Percentiles rank a stretch among this genome's conserved stretches.
Conservation (phyloP, 176 grass and related monocot genomes). For the Dactylis glomerata region DNA sequence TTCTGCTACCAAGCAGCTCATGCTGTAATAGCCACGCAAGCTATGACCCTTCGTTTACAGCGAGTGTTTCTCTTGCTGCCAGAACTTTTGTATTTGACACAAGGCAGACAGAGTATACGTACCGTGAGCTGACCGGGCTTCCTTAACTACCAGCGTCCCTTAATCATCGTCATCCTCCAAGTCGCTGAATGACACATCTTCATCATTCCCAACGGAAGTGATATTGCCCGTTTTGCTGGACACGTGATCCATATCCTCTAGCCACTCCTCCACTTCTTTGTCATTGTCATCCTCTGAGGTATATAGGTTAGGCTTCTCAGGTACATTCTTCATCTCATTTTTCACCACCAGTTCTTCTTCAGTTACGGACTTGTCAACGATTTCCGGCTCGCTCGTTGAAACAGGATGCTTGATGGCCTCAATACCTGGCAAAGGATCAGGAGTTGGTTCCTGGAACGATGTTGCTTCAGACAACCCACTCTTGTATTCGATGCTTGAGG, state of each 20-base stretch:
- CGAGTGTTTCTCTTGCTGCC: slow-evolving; percentile 1
- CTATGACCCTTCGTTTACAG: not conserved
- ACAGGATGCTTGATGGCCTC: slow-evolving; percentile 55
- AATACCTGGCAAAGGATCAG: slow-evolving; percentile 15
- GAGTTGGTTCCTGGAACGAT: slow-evolving; percentile 21
- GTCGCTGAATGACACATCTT: slow-evolving; percentile 80
- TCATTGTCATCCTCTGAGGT: slow-evolving; percentile 20
- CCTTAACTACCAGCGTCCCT: not conserved
- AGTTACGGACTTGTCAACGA: slow-evolving; percentile 65
- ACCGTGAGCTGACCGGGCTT: not conserved
- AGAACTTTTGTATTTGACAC: not conserved
- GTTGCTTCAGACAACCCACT: slow-evolving; percentile 9
- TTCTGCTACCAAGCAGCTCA: not conserved
- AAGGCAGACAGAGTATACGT: not conserved
- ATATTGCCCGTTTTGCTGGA: slow-evolving; percentile 23
- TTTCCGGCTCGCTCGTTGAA: slow-evolving; percentile 40
- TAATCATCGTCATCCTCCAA: slow-evolving; percentile 62
- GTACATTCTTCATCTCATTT: slow-evolving; percentile 32
- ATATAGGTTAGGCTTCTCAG: slow-evolving; percentile 7
- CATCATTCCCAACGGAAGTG: slow-evolving; percentile 28
- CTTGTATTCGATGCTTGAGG: slow-evolving; percentile 18
- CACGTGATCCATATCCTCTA: slow-evolving; percentile 41
- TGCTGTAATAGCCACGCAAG: not conserved
- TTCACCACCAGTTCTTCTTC: slow-evolving; percentile 56
- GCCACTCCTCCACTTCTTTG: slow-evolving; percentile 66